These are phyloP conservation scores for Sporothrix phasma DNA, from an alignment of 2,329 filamentous ascomycete genomes.

Conservation along the genomic window DNA sequence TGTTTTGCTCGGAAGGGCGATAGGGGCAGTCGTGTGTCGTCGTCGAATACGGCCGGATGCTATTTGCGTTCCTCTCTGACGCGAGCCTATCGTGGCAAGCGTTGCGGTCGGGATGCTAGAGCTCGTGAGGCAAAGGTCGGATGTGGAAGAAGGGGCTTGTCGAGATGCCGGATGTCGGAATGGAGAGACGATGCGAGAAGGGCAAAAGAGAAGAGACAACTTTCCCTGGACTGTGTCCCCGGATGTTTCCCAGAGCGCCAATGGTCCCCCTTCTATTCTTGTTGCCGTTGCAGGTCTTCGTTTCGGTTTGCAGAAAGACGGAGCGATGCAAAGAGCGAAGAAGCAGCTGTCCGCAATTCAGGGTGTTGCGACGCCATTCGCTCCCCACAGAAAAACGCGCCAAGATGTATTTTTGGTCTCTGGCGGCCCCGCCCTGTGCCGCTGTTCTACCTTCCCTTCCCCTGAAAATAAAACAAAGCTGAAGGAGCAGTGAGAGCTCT, in stretches of 20 bases:
- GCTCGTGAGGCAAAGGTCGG: neutral
- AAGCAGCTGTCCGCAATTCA: neutral
- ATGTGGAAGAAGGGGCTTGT: neutral
- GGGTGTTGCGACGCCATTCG: neutral
- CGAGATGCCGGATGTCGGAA: neutral
- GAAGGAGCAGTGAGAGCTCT: neutral
- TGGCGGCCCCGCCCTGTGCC: neutral
- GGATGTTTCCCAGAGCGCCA: neutral
- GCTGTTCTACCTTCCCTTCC: slow-evolving; percentile 1
- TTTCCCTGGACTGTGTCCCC: neutral
- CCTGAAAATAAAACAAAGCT: neutral
- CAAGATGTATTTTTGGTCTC: neutral
- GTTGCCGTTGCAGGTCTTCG: neutral
- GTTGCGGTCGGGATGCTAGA: neutral
- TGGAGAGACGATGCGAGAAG: too few relatives aligned
- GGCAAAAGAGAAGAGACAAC: neutral
- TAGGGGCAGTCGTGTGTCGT: too few relatives aligned
- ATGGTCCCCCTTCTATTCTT: neutral
- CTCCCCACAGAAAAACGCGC: neutral
- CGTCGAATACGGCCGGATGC: neutral
- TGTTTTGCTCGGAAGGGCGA: too few relatives aligned
- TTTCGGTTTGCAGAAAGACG: neutral
- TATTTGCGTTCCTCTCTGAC: neutral
- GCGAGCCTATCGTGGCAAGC: neutral
- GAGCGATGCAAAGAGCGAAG: neutral